phyloP scores from a whole-genome alignment of 1,284 basidiomycete genomes.

The Apiotrichum montevideense region DNA sequence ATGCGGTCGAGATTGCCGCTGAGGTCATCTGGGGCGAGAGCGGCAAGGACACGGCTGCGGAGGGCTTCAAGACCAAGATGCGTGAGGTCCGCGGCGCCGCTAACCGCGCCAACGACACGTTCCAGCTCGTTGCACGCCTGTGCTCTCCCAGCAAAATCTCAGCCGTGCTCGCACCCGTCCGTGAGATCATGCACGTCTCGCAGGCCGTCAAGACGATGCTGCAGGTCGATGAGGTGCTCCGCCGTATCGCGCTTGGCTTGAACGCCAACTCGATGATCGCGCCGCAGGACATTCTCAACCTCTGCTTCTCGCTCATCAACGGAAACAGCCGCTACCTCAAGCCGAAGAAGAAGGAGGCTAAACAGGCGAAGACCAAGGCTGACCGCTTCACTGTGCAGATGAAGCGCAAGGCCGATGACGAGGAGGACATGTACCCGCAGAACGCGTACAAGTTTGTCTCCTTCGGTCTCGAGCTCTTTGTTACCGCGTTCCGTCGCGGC shows the following conservation, averaged over 20 bases:
- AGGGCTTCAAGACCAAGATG: conserved; percentile 93
- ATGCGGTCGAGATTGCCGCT: conserved; percentile 72
- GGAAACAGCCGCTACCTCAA: conserved; percentile 75
- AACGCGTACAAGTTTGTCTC: conserved; percentile 81
- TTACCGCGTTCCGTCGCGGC: conserved; percentile 76
- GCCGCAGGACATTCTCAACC: conserved; percentile 65
- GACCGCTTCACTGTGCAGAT: conserved; percentile 68
- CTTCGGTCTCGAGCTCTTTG: conserved; percentile 88
- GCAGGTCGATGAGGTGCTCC: conserved; percentile 81
- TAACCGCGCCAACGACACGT: conserved; percentile 75
- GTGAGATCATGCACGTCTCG: conserved; percentile 80
- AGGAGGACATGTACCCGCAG: conserved; percentile 66
- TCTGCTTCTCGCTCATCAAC: conserved; percentile 85
- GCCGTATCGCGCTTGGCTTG: conserved; percentile 74
- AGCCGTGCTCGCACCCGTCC: conserved; percentile 69
- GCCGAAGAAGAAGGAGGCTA: conserved; percentile 37
- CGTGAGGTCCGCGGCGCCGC: conserved; percentile 75
- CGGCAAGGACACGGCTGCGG: conserved; percentile 78
- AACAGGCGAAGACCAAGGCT: conserved; percentile 42
- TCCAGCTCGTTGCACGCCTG: conserved; percentile 69
- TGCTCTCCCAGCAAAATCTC: conserved; percentile 71
- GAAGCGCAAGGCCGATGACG: conserved; percentile 59
- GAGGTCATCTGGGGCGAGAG: conserved; percentile 95
- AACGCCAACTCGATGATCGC: conserved; percentile 72
- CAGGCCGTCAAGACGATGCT: conserved; percentile 75